Conservation (phyloP, 2,329 filamentous ascomycete genomes). For the Xylariaceae sp. region DNA sequence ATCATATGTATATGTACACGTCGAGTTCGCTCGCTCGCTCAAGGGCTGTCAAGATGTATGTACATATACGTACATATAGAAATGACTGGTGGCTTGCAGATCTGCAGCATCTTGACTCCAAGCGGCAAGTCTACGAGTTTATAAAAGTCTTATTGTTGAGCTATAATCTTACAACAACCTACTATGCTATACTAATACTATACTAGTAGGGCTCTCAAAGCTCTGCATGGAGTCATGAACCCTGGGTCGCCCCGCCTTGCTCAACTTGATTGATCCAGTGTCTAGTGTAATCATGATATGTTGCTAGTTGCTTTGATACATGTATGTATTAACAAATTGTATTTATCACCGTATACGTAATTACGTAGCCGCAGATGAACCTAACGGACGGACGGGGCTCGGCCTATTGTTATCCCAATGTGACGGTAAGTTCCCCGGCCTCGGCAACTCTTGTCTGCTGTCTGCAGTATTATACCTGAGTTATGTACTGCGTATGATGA, state of each 20-base stretch:
- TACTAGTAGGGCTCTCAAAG: neutral
- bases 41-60: too few relatives aligned
- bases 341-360: neutral
- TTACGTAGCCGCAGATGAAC: neutral
- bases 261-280: neutral
- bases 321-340: neutral
- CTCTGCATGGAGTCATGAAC: neutral
- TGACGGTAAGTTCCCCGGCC: neutral
- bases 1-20: neutral
- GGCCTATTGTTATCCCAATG: neutral
- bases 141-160: neutral
- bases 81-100: neutral
- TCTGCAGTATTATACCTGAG: neutral
- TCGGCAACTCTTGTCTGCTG: neutral
- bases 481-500: slow-evolving; percentile 17
- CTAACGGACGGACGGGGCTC: neutral
- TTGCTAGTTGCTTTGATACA: too few relatives aligned
- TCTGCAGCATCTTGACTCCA: neutral
- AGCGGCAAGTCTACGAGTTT: neutral
- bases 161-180: neutral
- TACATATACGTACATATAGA: too few relatives aligned
- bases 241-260: too few relatives aligned
- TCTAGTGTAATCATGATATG: neutral
- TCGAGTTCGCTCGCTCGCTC: neutral
- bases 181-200: too few relatives aligned